phyloP scores from a whole-genome alignment of 441 rosid genomes.

The Erysimum pusillum region DNA sequence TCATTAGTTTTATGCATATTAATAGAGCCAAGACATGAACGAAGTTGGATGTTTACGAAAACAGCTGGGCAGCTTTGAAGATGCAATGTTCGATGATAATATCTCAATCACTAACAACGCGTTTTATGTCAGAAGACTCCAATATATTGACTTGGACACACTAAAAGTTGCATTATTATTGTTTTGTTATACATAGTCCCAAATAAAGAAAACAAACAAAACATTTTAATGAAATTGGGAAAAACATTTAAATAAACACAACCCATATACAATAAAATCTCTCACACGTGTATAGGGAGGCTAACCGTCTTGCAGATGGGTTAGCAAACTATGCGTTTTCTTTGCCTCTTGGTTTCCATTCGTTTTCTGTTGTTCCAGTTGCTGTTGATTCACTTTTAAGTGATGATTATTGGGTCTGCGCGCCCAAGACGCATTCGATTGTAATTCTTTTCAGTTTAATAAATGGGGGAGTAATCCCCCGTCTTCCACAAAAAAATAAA shows the following conservation, averaged over 20 bases:
- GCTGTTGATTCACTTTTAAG: too few species aligned
- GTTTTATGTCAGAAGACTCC: conserved; percentile 43
- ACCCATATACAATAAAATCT: not conserved
- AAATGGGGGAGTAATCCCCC: too few species aligned
- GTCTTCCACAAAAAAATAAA: too few species aligned
- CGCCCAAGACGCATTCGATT: too few species aligned
- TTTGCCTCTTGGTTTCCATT: too few species aligned
- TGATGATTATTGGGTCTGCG: too few species aligned
- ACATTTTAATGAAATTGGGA: not conserved
- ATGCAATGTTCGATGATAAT: conserved; percentile 35
- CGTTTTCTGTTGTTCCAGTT: too few species aligned
- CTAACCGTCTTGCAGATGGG: too few species aligned
- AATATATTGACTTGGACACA: conserved; percentile 38
- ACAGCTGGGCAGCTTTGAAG: conserved; percentile 44
- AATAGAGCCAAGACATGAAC: conserved; percentile 1
- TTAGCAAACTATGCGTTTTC: too few species aligned
- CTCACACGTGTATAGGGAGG: too few species aligned
- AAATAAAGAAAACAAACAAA: not conserved
- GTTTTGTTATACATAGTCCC: conserved; percentile 21
- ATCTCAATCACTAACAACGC: conserved; percentile 41
- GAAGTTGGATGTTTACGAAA: conserved; percentile 36
- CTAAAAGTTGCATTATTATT: conserved; percentile 27
- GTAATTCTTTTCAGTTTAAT: too few species aligned
- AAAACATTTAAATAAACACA: not conserved
- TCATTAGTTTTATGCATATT: not conserved